Base-by-base conservation (phyloP, 2,329 filamentous ascomycete genomes). In the Aspergillus aculeatinus region DNA sequence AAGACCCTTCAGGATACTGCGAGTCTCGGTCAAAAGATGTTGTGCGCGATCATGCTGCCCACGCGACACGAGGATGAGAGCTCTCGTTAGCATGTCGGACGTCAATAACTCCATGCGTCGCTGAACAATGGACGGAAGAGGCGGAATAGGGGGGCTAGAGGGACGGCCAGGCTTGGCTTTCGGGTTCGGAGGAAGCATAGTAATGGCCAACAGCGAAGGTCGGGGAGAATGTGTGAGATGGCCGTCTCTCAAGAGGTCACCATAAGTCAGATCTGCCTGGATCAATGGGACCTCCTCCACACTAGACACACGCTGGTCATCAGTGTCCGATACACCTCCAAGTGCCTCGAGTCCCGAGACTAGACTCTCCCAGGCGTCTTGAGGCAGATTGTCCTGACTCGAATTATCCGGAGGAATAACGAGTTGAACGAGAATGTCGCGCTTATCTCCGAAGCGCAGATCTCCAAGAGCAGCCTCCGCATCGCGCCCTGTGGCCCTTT, bases 361-460 rank as follows among this genome's bases (percentile, higher is more conserved):
- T 61, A 99, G 94, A 53, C 91, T 95, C 77, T 98, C 95, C 95
- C 95, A 99, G 0, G 93, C 89, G 72, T 99, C 95, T 71, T 96
- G 91, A 6, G 93, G 93, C 47, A 96, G 82, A 68, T 91, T 87
- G 63, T 99, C 95, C 62, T 92, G 90, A 0, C 86, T 84, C 1
- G 89, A 83, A 63, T 86, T 95, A 73, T 99, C 95, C 0, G 95
- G 92, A 35, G 91, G 83, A 66, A 99, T 96, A 31, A 93, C 91
- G 5, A 99, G 84, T 76, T 99, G 95, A 4, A 99, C 93, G 4
- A 99, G 83, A 60, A 99, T 89, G 73, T 98, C 95, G 71, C 87
- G 82, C 83, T 98, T 99, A 76, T 99, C 95, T 39, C 95, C 95
- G 72, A 98, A 98, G 51, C 93, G 87, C 55, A 99, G 81, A 75